phyloP scores from a whole-genome alignment of 345 rosid species.

The Streptanthus diversifolius region DNA sequence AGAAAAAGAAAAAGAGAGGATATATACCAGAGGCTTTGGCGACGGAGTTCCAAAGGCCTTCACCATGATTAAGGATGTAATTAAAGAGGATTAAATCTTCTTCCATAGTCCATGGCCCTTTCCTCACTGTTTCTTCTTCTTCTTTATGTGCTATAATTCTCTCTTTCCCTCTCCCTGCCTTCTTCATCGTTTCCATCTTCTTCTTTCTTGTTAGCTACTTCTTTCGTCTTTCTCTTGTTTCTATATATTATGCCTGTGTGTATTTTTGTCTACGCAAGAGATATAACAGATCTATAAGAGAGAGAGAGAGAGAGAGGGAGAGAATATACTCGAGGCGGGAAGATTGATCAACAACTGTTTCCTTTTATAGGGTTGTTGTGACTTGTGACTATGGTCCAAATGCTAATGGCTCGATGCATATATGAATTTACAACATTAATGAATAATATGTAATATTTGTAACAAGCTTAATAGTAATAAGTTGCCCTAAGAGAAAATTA shows the following conservation, averaged over 20 bases:
- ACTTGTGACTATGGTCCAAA: background rate
- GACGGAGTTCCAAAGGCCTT: conserved; percentile 73
- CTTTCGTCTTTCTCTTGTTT: background rate
- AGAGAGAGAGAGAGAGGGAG: background rate
- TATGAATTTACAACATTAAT: background rate
- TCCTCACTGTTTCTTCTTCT: conserved; percentile 50
- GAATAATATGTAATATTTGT: background rate
- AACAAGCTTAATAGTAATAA: background rate
- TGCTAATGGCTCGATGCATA: background rate
- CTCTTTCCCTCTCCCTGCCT: conserved; percentile 21
- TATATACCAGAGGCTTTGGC: conserved; percentile 53
- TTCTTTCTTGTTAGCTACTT: background rate
- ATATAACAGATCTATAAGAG: no score
- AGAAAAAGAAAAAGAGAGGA: background rate
- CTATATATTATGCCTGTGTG: background rate
- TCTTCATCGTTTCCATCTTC: conserved; percentile 26
- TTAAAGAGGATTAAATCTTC: conserved; percentile 62
- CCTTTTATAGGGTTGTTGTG: conserved; percentile 17
- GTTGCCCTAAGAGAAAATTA: background rate
- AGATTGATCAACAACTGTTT: conserved; percentile 18
- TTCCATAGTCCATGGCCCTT: conserved; percentile 80
- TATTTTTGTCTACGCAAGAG: background rate
- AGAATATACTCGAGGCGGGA: conserved; percentile 23
- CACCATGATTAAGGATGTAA: conserved; percentile 58
- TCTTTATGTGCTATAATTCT: conserved; percentile 30